A percentile compares a stretch with the other conserved stretches of the same genome.
Conservation (phyloP, 192 early-diverging fungal genomes). For the Umbelopsis ramanniana region DNA sequence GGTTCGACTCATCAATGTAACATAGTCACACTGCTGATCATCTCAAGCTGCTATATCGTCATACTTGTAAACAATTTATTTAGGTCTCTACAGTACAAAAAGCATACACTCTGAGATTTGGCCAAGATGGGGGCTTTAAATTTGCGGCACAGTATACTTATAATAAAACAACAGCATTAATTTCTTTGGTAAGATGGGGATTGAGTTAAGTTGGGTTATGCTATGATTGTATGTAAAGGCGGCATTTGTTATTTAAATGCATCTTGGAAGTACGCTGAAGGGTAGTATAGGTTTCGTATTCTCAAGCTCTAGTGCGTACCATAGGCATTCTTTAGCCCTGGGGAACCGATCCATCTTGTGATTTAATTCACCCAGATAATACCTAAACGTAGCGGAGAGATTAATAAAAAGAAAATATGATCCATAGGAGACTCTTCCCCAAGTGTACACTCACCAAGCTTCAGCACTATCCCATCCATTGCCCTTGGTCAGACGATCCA, state of each 20-base stretch:
- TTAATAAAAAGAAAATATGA: too few species aligned
- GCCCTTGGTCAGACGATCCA: conserved; percentile 53
- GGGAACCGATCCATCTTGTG: conserved; percentile 45
- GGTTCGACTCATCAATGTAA: background rate
- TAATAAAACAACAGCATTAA: background rate
- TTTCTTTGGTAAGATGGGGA: too few species aligned
- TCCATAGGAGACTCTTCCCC: background rate
- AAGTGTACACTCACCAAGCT: conserved; percentile 50
- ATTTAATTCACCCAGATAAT: conserved; percentile 53
- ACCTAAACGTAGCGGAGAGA: conserved; percentile 31
- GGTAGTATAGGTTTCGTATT: conserved; percentile 53
- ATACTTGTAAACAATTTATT: background rate
- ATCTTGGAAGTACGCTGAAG: conserved; percentile 50
- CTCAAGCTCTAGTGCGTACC: conserved; percentile 65
- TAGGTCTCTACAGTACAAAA: background rate
- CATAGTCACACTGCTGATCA: too few species aligned
- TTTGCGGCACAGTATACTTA: background rate
- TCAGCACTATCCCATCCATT: conserved; percentile 67
- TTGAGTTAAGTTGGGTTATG: too few species aligned
- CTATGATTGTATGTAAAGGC: too few species aligned
- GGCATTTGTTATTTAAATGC: conserved; percentile 19
- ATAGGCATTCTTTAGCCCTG: conserved; percentile 59
- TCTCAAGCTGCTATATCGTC: too few species aligned
- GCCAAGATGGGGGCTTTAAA: background rate
- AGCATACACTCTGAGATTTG: background rate